A percentile compares a stretch with the other conserved stretches of the same genome.
These are phyloP conservation scores for Gracilaria domingensis DNA, from an alignment of 23 red algal species.

Conservation along the genomic window DNA sequence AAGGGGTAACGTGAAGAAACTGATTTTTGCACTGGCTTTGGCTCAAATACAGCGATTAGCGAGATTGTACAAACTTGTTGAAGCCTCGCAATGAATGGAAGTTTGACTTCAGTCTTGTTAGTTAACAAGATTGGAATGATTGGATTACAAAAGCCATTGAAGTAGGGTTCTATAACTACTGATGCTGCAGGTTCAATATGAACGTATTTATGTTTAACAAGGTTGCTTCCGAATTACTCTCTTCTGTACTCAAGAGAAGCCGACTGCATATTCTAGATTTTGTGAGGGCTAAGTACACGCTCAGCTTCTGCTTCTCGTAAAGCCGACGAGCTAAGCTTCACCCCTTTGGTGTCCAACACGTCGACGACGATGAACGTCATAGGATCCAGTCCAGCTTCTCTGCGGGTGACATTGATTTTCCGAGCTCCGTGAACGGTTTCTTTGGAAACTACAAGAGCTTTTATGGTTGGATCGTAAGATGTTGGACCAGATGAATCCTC, in stretches of 20 bases:
- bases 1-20: constrained; percentile 69
- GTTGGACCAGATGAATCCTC: constrained; percentile 72
- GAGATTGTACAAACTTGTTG: constrained; percentile 21
- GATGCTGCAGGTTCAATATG: no score
- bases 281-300: background rate
- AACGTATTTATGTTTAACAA: background rate
- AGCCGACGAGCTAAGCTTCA: constrained; percentile 84
- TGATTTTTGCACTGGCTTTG: constrained; percentile 59
- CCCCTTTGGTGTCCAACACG: constrained; percentile 62
- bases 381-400: constrained; percentile 39
- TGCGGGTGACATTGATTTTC: constrained; percentile 59
- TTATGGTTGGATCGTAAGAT: constrained; percentile 58
- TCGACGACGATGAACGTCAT: constrained; percentile 81
- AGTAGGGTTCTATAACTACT: background rate
- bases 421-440: constrained; percentile 71
- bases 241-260: background rate
- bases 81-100: background rate
- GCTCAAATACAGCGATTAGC: constrained; percentile 33
- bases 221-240: background rate
- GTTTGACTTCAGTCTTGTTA: background rate
- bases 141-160: background rate
- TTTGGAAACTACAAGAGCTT: constrained; percentile 84
- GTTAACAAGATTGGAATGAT: background rate
- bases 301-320: constrained; percentile 66
- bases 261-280: background rate